Evolutionary conservation across 805 yeast genomes (phyloP).

Genomic region (Pichia insulana): DNA sequence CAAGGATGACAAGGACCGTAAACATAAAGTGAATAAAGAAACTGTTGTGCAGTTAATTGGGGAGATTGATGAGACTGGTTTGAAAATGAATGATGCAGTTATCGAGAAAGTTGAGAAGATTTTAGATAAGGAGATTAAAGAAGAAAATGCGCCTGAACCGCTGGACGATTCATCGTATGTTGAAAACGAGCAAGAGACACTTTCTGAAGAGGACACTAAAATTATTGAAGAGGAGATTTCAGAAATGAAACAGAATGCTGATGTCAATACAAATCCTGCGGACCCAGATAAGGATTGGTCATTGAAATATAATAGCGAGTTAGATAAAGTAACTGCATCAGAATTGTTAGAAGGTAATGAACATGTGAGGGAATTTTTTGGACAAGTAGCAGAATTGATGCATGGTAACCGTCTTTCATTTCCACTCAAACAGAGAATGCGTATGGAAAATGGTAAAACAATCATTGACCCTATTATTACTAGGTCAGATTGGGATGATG

Average conservation of each 20-base stretch:
- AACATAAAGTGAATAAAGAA: background rate
- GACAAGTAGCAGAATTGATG: background rate
- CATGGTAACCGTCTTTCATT: background rate
- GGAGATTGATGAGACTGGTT: background rate
- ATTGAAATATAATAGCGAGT: background rate
- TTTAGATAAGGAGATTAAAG: background rate
- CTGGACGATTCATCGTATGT: background rate
- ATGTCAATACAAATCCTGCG: background rate
- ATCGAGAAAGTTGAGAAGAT: background rate
- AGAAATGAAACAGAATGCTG: background rate
- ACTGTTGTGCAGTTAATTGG: background rate
- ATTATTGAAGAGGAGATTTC: background rate
- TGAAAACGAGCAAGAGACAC: background rate
- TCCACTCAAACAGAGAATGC: background rate
- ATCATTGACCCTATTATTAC: constrained; percentile 12
- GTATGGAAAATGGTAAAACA: constrained; percentile 3
- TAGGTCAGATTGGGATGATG: constrained; percentile 7
- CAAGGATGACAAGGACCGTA: background rate
- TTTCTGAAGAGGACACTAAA: background rate
- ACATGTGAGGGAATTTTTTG: background rate
- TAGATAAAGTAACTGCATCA: background rate
- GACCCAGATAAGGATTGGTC: background rate
- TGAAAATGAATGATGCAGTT: background rate
- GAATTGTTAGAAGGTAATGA: background rate
- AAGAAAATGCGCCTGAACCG: background rate